Base-by-base conservation (phyloP, 495 filamentous ascomycete genomes). In the Podospora pseudopauciseta region DNA sequence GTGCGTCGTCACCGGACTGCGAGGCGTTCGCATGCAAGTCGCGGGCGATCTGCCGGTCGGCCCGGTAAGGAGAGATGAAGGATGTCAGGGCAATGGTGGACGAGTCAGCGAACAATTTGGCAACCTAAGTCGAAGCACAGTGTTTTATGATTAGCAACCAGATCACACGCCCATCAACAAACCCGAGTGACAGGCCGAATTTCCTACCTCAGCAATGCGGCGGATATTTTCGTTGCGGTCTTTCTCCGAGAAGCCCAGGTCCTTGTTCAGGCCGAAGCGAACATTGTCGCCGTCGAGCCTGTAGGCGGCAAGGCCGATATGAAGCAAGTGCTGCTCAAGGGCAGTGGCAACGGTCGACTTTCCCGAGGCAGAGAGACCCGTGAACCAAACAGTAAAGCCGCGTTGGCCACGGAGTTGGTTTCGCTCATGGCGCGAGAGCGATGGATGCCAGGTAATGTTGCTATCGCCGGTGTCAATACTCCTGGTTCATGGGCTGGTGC, bases 181-280 rank as follows among this genome's bases (percentile, higher is more conserved):
- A 11, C 23, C 23, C 16, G 49, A 49, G 34, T 19, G 64, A 32
- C 19, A n/a, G 11, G 30, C 19, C 18, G 18, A 28, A 55, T 5
- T 18, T 18, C 55, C 9, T 74, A 90, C 89, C 84, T 99, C 96
- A 18, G 91, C 92, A 72, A 99, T 96, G 66, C 95, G 87, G 61
- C 95, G 86, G 78, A 99, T 99, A 81, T 99, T 99, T 87, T 98
- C 96, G 77, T 92, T 93, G 68, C 95, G 88, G 83, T 98, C 95
- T 73, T 87, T 86, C 74, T 96, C 93, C 71, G 88, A 91, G 84
- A 98, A 98, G 4, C 94, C 94, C 39, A 98, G 86, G 83, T 99
- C 94, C 79, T 93, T 93, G 85, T 99, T 99, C 72, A 99, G 84
- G 2, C 95, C 96, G 84, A 97, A 97, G 67, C 95, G 94, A 74